Evolutionary conservation across 2,329 filamentous ascomycete genomes (phyloP).

Genomic region (Aspergillus pseudoviridinutans): DNA sequence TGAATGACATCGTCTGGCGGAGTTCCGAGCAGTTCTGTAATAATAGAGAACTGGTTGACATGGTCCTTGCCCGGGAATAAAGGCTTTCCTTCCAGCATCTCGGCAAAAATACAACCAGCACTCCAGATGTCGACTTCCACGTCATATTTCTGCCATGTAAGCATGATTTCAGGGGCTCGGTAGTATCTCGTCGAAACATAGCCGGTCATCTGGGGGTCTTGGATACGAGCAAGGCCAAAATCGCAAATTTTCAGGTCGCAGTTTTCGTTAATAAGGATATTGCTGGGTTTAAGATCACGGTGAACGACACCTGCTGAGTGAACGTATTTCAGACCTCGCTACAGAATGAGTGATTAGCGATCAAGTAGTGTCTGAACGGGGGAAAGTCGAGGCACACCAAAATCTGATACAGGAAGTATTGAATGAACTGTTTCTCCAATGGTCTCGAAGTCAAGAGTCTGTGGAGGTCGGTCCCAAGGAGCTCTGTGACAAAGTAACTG

Average conservation of each 20-base stretch:
- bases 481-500: constrained; percentile 97
- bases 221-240: constrained; percentile 93
- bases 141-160: constrained; percentile 99
- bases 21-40: constrained; percentile 93
- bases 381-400: constrained; percentile 60
- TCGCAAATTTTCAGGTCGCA: constrained; percentile 99
- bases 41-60: constrained; percentile 99
- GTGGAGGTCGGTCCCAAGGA: constrained; percentile 94
- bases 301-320: constrained; percentile 98
- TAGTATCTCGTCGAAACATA: constrained; percentile 99
- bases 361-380: neutral
- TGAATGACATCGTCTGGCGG: constrained; percentile 98
- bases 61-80: constrained; percentile 98
- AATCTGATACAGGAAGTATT: constrained; percentile 99
- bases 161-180: constrained; percentile 98
- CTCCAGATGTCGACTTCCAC: constrained; percentile 99
- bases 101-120: constrained; percentile 96
- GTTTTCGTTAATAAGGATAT: constrained; percentile 99
- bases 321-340: constrained; percentile 98
- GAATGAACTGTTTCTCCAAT: constrained; percentile 98
- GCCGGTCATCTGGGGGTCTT: constrained; percentile 98
- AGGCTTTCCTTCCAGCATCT: constrained; percentile 98
- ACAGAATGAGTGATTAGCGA: constrained; percentile 18
- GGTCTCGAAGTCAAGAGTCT: constrained; percentile 90
- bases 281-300: constrained; percentile 95